These are phyloP conservation scores for Fagopyrum tataricum DNA, from an alignment of 148 eudicot species.

Conservation along the genomic window DNA sequence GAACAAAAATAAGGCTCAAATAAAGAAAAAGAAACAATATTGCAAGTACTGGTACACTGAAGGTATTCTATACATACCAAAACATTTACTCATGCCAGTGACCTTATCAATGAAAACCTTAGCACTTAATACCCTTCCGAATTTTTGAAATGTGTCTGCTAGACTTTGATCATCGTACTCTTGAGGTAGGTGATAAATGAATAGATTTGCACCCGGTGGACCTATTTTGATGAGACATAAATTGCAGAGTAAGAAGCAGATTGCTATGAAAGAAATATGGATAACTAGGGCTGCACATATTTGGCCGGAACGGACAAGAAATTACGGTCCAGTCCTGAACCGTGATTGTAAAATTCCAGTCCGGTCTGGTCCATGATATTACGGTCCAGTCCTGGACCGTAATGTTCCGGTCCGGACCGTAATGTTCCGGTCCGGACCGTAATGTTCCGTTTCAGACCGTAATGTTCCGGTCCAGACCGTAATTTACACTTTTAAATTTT, in stretches of 20 bases:
- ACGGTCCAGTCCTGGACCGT: too few relatives aligned
- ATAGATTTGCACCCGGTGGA: conserved; percentile 92
- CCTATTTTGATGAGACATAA: conserved; percentile 35
- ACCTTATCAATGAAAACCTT: conserved; percentile 90
- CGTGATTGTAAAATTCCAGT: too few relatives aligned
- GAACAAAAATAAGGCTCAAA: conserved; percentile 7
- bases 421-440: too few relatives aligned
- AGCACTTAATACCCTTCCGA: conserved; percentile 88
- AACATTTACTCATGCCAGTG: conserved; percentile 93
- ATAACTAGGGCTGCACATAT: too few relatives aligned
- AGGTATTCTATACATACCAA: conserved; percentile 42
- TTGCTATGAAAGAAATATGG: too few relatives aligned
- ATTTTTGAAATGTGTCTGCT: conserved; percentile 63
- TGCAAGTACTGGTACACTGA: background rate
- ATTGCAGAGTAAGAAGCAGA: background rate
- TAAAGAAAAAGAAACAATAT: background rate
- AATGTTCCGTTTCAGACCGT: too few relatives aligned
- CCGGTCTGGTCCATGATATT: too few relatives aligned
- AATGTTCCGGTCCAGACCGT: too few relatives aligned
- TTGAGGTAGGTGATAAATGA: conserved; percentile 97
- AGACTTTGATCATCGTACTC: conserved; percentile 87
- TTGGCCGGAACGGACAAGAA: background rate
- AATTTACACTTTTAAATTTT: too few relatives aligned
- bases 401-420: too few relatives aligned
- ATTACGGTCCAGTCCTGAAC: too few relatives aligned